Evolutionary conservation across 148 eudicot genomes (phyloP), one percentile per base, ranked within the genome.

Genomic region (Camellia sinensis): DNA sequence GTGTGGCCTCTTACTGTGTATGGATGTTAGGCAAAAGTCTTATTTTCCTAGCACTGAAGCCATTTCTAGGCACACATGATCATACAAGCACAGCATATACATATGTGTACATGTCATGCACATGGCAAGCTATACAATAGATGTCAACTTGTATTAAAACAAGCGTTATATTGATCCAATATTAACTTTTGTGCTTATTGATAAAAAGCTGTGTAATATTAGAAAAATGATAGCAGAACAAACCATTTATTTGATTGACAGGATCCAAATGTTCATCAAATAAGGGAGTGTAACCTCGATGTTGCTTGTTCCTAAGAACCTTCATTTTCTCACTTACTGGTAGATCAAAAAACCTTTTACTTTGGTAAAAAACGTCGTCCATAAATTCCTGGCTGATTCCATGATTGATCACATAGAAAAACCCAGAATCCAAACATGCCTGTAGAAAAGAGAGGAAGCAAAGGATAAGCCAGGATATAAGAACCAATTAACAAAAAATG

Each of bases 371-470:
- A 15, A 96, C 98, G 82, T 92, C 92, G 63, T 92, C 95, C 97
- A 96, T 87, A 72, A 96, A 88, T 78, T 88, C 93, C 86, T 89
- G 86, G 83, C 89, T 89, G 64, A 96, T 96, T 67, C 98, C 99
- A 85, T 96, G 99, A 79, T 96, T 96, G 86, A 89, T 83, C 48
- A 92, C 91, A 82, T 93, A 92, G 87, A 93, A 93, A 80, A 96
- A 96, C 18, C 98, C 99, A 73, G 91, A 84, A 83, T 96, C 97
- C 86, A 92, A 88, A 80, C 99, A 96, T 82, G 98, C 99, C 99
- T 96, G 83, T 2, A 50, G 11, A 62, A 17, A 48, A 74, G 6
- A 53, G 44, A 79, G 19, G 18, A 78, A 60, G 61, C 21, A 64
- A n/a, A 65, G 62, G 5, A 54, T 56, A 66, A 66, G 18, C 14